These are phyloP conservation scores for Cystobasidium pallidum DNA, from an alignment of 1,284 basidiomycete genomes.

Conservation along the genomic window DNA sequence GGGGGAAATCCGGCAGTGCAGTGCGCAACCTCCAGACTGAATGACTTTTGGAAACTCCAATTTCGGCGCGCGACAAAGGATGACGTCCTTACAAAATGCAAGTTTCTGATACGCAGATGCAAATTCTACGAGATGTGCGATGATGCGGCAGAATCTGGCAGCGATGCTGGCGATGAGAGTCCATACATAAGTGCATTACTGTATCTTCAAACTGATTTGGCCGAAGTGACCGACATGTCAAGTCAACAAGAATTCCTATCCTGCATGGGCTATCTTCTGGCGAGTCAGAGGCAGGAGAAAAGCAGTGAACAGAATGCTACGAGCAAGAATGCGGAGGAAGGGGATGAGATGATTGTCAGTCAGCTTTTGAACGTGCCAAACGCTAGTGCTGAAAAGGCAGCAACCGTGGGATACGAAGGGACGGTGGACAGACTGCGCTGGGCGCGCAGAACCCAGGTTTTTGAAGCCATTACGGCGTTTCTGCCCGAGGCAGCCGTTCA, in stretches of 20 bases:
- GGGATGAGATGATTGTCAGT: background rate
- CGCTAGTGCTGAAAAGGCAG: background rate
- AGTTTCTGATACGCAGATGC: constrained; percentile 53
- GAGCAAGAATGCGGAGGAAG: background rate
- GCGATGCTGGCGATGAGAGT: constrained; percentile 1
- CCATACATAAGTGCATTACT: constrained; percentile 54
- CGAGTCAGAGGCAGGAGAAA: constrained; percentile 44
- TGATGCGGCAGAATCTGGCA: background rate
- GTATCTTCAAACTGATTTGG: constrained; percentile 56
- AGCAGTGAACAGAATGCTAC: background rate
- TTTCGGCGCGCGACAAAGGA: constrained; percentile 53
- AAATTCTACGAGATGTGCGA: constrained; percentile 52
- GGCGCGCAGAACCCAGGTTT: constrained; percentile 51
- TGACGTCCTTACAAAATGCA: constrained; percentile 54
- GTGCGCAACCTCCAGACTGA: constrained; percentile 49
- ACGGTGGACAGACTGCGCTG: constrained; percentile 43
- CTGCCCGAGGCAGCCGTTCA: constrained; percentile 53
- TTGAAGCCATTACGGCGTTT: constrained; percentile 53
- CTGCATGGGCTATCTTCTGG: constrained; percentile 55
- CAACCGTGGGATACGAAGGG: no score
- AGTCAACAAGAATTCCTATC: constrained; percentile 55
- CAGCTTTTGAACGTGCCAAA: background rate
- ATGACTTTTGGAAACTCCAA: constrained; percentile 55
- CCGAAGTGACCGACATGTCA: constrained; percentile 54
- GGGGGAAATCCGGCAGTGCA: constrained; percentile 55